Evolutionary conservation across 1,139 yeast genomes (phyloP).

Genomic region (Dujonia santamariae): DNA sequence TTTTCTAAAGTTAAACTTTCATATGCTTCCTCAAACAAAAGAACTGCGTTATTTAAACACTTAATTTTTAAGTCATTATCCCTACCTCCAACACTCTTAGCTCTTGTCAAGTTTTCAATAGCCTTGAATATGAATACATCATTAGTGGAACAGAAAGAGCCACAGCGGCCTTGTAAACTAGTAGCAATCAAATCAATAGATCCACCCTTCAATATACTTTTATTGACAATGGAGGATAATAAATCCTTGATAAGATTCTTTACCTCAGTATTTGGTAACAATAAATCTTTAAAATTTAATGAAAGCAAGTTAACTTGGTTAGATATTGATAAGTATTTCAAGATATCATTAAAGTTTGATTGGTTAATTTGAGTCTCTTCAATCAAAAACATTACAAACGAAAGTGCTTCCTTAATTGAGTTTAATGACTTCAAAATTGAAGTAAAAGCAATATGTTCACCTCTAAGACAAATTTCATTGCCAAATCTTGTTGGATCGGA

Average conservation of each 20-base stretch:
- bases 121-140: constrained; percentile 95
- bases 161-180: constrained; percentile 88
- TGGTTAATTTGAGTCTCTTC: constrained; percentile 63
- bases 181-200: constrained; percentile 88
- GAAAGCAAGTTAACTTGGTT: constrained; percentile 67
- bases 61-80: constrained; percentile 70
- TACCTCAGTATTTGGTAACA: constrained; percentile 61
- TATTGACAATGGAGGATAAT: constrained; percentile 82
- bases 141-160: constrained; percentile 89
- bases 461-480: constrained; percentile 75
- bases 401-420: constrained; percentile 84
- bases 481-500: constrained; percentile 48
- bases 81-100: constrained; percentile 67
- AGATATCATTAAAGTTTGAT: constrained; percentile 54
- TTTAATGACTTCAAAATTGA: constrained; percentile 72
- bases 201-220: constrained; percentile 87
- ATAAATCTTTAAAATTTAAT: constrained; percentile 70
- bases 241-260: constrained; percentile 80
- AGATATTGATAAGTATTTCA: constrained; percentile 63
- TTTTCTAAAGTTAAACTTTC: constrained; percentile 76
- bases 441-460: constrained; percentile 86
- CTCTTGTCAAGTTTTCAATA: constrained; percentile 83
- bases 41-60: constrained; percentile 72
- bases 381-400: constrained; percentile 76
- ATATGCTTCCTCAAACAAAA: constrained; percentile 75